phyloP scores from a whole-genome alignment of 768 basidiomycete species.

The Lentinula guzmanii region DNA sequence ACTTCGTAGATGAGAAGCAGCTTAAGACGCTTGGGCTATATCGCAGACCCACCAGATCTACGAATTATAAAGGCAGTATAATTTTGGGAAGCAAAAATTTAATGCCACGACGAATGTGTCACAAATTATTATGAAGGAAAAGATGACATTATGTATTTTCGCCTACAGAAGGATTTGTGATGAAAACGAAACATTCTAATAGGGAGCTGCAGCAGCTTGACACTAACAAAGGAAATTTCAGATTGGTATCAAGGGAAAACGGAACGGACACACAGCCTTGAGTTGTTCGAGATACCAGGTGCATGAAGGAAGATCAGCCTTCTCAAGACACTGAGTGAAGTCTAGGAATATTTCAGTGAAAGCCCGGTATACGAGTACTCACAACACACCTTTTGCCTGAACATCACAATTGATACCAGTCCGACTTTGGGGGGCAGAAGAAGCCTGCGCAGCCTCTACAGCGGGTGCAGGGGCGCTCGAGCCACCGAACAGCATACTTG shows the following conservation, averaged over 20 bases:
- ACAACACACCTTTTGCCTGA: constrained; percentile 68
- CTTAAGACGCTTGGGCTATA: too few species aligned
- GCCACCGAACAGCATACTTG: constrained; percentile 85
- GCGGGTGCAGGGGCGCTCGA: constrained; percentile 34
- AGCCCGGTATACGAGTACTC: background rate
- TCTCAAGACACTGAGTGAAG: constrained; percentile 81
- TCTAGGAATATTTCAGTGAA: constrained; percentile 33
- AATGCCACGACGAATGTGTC: too few species aligned
- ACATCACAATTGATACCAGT: constrained; percentile 51
- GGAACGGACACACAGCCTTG: constrained; percentile 60
- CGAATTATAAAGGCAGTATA: too few species aligned
- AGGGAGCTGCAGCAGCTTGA: constrained; percentile 67
- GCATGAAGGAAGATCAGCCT: constrained; percentile 74
- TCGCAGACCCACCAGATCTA: too few species aligned
- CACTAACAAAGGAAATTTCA: constrained; percentile 37
- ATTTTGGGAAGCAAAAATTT: too few species aligned
- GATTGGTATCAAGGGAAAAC: constrained; percentile 4
- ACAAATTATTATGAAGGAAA: too few species aligned
- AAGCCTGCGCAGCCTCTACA: constrained; percentile 38
- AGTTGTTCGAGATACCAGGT: constrained; percentile 85
- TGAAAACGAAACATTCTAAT: constrained; percentile 19
- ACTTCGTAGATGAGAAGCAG: too few species aligned
- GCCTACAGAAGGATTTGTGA: too few species aligned
- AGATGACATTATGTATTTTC: too few species aligned
- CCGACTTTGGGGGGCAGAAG: constrained; percentile 40